phyloP scores from a whole-genome alignment of 1,284 basidiomycete genomes.

The Fomitopsis pinicola region DNA sequence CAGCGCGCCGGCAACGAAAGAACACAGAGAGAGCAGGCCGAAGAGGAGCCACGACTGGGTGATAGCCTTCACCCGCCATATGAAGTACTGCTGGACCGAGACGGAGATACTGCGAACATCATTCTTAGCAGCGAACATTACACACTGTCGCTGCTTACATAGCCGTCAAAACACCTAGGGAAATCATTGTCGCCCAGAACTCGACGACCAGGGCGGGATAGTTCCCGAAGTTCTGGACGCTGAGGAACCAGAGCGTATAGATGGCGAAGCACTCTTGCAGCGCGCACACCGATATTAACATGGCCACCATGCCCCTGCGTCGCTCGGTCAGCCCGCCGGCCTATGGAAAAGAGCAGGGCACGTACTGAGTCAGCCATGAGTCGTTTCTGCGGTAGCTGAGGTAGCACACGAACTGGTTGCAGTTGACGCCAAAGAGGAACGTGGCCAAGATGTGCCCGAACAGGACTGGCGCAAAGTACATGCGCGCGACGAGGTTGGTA shows the following conservation, averaged over 20 bases:
- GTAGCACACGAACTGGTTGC: not conserved
- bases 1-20: not conserved
- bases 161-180: not conserved
- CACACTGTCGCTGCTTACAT: not conserved
- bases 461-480: not conserved
- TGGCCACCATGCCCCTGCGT: not conserved
- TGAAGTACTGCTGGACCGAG: not conserved
- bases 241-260: not conserved
- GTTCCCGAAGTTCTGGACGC: not conserved
- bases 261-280: not conserved
- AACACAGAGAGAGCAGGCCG: not conserved
- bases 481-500: not conserved
- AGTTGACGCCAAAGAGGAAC: not conserved
- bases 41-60: not conserved
- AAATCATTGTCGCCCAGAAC: not conserved
- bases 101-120: not conserved
- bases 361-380: not conserved
- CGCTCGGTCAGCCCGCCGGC: not conserved
- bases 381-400: not conserved
- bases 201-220: not conserved
- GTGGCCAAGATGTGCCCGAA: not conserved
- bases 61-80: not conserved
- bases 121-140: not conserved
- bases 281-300: not conserved
- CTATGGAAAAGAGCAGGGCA: not conserved